Evolutionary conservation across 176 grass and related monocot genomes (phyloP).

Genomic region (Aegilops tauschii): DNA sequence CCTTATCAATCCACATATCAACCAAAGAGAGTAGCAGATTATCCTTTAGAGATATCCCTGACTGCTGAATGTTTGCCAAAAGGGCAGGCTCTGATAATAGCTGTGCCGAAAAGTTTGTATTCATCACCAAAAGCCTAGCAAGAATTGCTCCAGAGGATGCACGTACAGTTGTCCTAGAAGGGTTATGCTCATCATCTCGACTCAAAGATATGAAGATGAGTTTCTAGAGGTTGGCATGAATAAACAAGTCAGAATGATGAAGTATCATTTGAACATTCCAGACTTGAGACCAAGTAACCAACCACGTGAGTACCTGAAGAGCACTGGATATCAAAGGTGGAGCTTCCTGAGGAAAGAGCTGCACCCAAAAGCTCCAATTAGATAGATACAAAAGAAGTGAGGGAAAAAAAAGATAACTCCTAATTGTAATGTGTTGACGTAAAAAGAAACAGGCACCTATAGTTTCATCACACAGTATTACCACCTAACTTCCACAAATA

Average conservation of each 20-base stretch:
- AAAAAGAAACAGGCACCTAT: background rate
- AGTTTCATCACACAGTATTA: slow-evolving; percentile 4
- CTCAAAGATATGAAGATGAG: slow-evolving; percentile 82
- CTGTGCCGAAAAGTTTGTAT: slow-evolving; percentile 87
- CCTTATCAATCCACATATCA: slow-evolving; percentile 96
- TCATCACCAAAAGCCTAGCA: slow-evolving; percentile 93
- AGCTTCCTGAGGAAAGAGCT: slow-evolving; percentile 85
- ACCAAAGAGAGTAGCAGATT: slow-evolving; percentile 84
- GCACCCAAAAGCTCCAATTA: slow-evolving; percentile 54
- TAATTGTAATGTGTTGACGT: background rate
- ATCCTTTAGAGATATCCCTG: slow-evolving; percentile 77
- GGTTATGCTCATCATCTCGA: slow-evolving; percentile 82
- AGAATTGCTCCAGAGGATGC: slow-evolving; percentile 80
- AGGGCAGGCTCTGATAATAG: slow-evolving; percentile 81
- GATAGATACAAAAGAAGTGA: background rate
- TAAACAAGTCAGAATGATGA: slow-evolving; percentile 22
- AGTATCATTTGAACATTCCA: slow-evolving; percentile 19
- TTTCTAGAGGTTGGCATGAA: slow-evolving; percentile 59
- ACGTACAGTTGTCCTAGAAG: slow-evolving; percentile 78
- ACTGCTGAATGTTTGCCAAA: slow-evolving; percentile 60
- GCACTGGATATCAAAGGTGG: slow-evolving; percentile 69
- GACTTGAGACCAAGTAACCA: background rate
- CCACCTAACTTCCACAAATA: slow-evolving; percentile 3
- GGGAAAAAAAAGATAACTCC: background rate
- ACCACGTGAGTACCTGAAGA: slow-evolving; percentile 76